Conservation (phyloP, 305 asterid genomes). For the Withania somnifera region DNA sequence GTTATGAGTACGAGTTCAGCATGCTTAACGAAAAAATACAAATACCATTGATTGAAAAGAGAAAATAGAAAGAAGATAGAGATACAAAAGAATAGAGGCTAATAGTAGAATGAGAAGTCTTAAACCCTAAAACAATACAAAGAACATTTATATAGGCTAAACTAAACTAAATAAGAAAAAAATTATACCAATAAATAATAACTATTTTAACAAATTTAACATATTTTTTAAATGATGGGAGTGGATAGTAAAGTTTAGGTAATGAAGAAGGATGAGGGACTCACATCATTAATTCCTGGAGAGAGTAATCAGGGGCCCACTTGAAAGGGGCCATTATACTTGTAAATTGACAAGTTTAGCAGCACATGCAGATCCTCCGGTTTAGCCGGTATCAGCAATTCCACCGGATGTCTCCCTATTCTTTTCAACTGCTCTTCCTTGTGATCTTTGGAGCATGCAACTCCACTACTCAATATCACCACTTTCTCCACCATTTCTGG, state of each 20-base stretch:
- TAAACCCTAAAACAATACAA: no score
- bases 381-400: slow-evolving; percentile 38
- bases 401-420: slow-evolving; percentile 32
- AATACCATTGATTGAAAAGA: no score
- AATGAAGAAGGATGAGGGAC: background rate
- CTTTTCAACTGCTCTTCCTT: slow-evolving; percentile 33
- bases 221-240: no score
- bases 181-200: no score
- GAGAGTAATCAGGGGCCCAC: slow-evolving; percentile 14
- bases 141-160: no score
- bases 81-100: no score
- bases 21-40: no score
- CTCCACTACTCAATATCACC: slow-evolving; percentile 65
- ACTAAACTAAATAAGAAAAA: no score
- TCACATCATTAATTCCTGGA: slow-evolving; percentile 13
- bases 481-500: slow-evolving; percentile 54
- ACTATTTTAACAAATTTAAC: no score
- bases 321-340: slow-evolving; percentile 11
- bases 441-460: slow-evolving; percentile 37
- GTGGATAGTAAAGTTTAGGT: no score
- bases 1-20: background rate
- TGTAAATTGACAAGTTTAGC: slow-evolving; percentile 11
- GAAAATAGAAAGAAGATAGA: no score
- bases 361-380: slow-evolving; percentile 17
- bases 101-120: no score